A percentile compares a stretch with the other conserved stretches of the same genome.
These are phyloP conservation scores for Solanum okadae DNA, from an alignment of 257 asterid species.

Conservation along the genomic window DNA sequence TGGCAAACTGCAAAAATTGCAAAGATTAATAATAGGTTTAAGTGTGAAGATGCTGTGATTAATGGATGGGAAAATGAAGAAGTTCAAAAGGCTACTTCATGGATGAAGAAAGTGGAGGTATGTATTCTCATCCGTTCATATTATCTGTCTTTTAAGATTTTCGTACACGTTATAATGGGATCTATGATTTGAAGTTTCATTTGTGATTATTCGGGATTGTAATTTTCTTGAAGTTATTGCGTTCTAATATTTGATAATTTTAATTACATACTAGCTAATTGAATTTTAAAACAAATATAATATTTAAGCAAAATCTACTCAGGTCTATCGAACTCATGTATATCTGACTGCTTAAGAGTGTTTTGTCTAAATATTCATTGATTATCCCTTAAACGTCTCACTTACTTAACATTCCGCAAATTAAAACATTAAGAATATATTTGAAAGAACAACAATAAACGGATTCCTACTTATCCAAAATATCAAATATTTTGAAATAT, in stretches of 20 bases:
- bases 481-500: neutral
- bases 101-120: conserved; percentile 99
- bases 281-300: neutral
- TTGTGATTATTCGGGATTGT: no score
- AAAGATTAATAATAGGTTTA: conserved; percentile 74
- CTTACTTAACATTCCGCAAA: neutral
- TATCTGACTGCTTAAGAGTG: rapidly evolving
- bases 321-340: neutral
- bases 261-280: neutral
- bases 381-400: neutral
- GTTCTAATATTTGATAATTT: neutral
- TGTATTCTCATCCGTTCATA: neutral
- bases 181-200: neutral
- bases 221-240: neutral
- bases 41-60: conserved; percentile 74
- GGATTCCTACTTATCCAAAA: neutral
- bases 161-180: neutral
- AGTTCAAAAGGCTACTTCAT: conserved; percentile 67
- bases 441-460: no score
- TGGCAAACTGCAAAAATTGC: conserved; percentile 87
- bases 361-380: no score
- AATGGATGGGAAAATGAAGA: conserved; percentile 85
- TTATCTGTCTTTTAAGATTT: neutral
- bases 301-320: neutral
- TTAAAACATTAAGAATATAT: neutral